These are phyloP conservation scores for Skeletonema tropicum DNA, from an alignment of 108 stramenopile genomes.

Conservation along the genomic window DNA sequence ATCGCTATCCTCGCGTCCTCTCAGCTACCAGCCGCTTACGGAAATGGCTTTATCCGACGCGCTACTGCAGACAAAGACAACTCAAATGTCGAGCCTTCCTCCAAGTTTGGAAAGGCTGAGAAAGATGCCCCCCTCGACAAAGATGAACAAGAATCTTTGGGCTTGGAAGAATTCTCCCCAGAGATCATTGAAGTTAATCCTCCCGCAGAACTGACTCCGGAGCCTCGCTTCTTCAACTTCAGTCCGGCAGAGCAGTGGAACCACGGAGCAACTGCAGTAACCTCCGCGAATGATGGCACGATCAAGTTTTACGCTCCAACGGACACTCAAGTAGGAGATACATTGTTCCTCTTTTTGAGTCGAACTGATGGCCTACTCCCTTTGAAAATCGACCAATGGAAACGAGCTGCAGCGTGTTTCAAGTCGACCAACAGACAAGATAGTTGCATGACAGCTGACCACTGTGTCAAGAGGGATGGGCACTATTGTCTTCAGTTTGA, in stretches of 20 bases:
- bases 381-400: constrained; percentile 29
- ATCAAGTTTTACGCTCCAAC: constrained; percentile 33
- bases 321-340: constrained; percentile 39
- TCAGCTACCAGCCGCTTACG: not conserved
- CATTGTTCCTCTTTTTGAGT: constrained; percentile 42
- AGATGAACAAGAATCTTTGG: not conserved
- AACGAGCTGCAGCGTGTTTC: constrained; percentile 45
- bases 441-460: constrained; percentile 29
- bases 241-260: constrained; percentile 32
- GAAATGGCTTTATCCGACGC: not conserved
- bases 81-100: too few relatives aligned
- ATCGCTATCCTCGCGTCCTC: not conserved
- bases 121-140: not conserved
- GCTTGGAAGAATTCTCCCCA: not conserved
- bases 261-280: constrained; percentile 38
- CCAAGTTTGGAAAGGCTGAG: not conserved
- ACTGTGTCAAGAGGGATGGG: constrained; percentile 41
- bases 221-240: constrained; percentile 1
- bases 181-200: not conserved
- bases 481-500: constrained; percentile 32
- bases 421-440: constrained; percentile 38
- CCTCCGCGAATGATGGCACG: constrained; percentile 17
- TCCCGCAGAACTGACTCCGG: not conserved
- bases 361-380: constrained; percentile 45
- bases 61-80: not conserved